These are phyloP conservation scores for Neoscytalidium dimidiatum DNA, from an alignment of 2,329 filamentous ascomycete species.

Conservation along the genomic window DNA sequence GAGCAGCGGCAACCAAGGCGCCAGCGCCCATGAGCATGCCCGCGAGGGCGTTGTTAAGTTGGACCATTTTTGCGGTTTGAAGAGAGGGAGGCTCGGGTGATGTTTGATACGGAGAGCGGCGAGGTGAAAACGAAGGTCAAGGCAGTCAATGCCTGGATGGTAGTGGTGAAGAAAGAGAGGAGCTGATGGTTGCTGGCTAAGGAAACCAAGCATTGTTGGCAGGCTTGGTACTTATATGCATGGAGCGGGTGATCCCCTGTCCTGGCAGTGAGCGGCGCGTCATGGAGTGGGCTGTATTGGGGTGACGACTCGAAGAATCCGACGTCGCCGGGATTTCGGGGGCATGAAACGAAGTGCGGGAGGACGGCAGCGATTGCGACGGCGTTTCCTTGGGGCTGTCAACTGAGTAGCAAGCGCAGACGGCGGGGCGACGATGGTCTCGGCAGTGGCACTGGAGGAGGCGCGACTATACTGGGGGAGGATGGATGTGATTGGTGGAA, in stretches of 20 bases:
- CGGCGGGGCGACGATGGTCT: neutral
- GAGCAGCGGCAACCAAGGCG: slow-evolving; percentile 14
- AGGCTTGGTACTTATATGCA: slow-evolving; percentile 5
- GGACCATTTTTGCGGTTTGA: slow-evolving; percentile 7
- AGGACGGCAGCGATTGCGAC: neutral
- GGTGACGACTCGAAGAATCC: neutral
- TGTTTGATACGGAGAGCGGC: neutral
- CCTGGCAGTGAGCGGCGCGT: neutral
- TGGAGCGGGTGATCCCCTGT: neutral
- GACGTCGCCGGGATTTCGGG: neutral
- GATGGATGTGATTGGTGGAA: slow-evolving; percentile 1
- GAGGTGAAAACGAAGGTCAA: slow-evolving; percentile 3
- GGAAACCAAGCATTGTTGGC: slow-evolving; percentile 11
- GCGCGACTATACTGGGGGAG: slow-evolving; percentile 1
- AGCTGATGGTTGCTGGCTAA: slow-evolving; percentile 16
- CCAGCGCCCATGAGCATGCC: slow-evolving; percentile 18
- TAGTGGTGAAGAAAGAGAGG: neutral
- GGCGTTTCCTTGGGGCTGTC: neutral
- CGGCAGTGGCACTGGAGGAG: neutral
- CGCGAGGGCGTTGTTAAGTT: slow-evolving; percentile 17
- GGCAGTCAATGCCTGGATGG: slow-evolving; percentile 9
- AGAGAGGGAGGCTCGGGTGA: neutral
- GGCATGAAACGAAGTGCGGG: slow-evolving; percentile 2
- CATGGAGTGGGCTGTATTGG: neutral
- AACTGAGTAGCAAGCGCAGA: neutral